A percentile compares a stretch with the other conserved stretches of the same genome.
phyloP scores from a whole-genome alignment of 129 eudicot genomes.

The Pseudognaphalium luteoalbum region DNA sequence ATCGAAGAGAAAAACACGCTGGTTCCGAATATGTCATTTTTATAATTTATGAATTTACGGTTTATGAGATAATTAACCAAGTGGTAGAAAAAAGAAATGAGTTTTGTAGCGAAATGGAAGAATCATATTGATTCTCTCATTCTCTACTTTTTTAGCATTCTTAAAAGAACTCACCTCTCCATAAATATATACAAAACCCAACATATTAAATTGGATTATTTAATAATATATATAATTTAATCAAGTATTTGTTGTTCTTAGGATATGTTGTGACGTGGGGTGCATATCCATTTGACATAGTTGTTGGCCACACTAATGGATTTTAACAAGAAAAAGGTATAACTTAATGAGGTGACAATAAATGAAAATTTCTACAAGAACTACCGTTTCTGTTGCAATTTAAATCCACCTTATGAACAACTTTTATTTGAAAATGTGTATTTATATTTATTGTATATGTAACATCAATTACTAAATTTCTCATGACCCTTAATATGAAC shows the following conservation, averaged over 20 bases:
- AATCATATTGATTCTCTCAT: too few species aligned
- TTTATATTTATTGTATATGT: too few species aligned
- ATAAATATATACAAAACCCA: neutral
- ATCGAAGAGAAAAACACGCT: too few species aligned
- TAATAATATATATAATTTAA: neutral
- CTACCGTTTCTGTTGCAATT: neutral
- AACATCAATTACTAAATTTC: too few species aligned
- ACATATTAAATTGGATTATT: neutral
- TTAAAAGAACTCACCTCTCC: too few species aligned
- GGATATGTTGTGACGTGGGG: slow-evolving; percentile 29
- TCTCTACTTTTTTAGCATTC: too few species aligned
- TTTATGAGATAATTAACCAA: too few species aligned
- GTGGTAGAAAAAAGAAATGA: too few species aligned
- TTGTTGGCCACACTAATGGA: slow-evolving; percentile 26
- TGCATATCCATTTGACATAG: slow-evolving; percentile 26
- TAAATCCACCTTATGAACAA: neutral
- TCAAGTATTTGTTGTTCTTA: neutral
- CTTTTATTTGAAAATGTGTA: neutral
- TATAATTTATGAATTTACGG: too few species aligned
- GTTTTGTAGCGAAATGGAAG: too few species aligned
- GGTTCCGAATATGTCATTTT: too few species aligned
- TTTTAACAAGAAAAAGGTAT: neutral
- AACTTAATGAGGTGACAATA: neutral
- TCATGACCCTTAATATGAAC: too few species aligned
- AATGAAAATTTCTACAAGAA: neutral